Evolutionary conservation across 306 rosid species (phyloP), one percentile per base, ranked within the genome.

Genomic region (barrel medic (Medicago truncatula)): DNA sequence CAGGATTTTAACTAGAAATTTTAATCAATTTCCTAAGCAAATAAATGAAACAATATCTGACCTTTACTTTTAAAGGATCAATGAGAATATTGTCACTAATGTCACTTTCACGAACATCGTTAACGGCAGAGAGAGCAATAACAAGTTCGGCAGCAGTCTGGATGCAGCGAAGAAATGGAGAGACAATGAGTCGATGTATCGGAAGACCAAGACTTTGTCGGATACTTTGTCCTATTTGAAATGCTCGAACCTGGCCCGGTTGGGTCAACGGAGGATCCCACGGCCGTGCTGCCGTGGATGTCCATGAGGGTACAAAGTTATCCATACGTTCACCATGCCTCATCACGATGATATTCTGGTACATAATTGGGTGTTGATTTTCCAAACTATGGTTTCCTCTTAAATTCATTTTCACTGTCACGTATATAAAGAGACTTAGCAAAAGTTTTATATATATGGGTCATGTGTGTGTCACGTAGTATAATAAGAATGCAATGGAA

Each of bases 131-230:
- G 70, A 92, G 88, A 0, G 88, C 92, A 7, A 73, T 9, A 38
- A 84, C 74, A 18, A 81, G 82, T 72, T 85, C 76, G 3, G 40
- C 66, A 58, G 98, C 93, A 59, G 98, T 90, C 82, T 95, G 90
- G 41, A 92, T 75, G 77, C 98, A 92, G 36, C 98, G 98, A 39
- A 90, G 79, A 70, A 95, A 95, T 0, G 98, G 98, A 12, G 98
- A 95, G 5, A 86, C 98, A 38, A 92, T 83, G 74, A 92, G 78
- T 38, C 96, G 85, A 36, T 86, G 84, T 62, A 90, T 76, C 8
- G 97, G 89, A 67, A 88, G 89, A 1, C 85, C 93, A 73, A 86
- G 69, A 17, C 31, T 31, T 16, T 40, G 17, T 1, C 83, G 75
- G 82, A 95, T 78, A 56, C 18, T 70, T 66, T 34, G 74, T 9